Conservation (phyloP, 2,329 filamentous ascomycete genomes). For the Fonsecaea nubica region DNA sequence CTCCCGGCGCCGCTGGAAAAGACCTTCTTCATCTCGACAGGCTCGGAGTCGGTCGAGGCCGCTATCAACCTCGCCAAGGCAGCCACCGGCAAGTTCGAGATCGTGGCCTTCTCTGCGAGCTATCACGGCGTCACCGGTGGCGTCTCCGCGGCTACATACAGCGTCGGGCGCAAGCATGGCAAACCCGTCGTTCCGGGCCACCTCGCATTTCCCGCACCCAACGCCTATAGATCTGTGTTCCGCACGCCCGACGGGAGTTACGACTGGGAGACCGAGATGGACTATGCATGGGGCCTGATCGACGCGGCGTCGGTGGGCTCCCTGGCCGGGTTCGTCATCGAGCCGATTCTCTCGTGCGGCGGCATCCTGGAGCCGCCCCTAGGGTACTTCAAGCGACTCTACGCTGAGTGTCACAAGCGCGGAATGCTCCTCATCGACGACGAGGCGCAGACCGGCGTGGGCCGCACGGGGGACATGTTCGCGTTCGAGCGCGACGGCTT, state of each 20-base stretch:
- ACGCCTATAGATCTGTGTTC: conserved; percentile 68
- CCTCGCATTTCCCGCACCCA: conserved; percentile 58
- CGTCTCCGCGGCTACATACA: conserved; percentile 61
- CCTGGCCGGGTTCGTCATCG: conserved; percentile 67
- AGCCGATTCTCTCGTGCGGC: conserved; percentile 64
- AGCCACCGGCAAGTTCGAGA: conserved; percentile 69
- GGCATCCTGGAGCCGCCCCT: conserved; percentile 66
- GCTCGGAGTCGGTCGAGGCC: conserved; percentile 65
- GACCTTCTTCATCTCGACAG: conserved; percentile 65
- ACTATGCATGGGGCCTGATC: conserved; percentile 67
- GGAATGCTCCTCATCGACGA: conserved; percentile 66
- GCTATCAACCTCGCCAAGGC: conserved; percentile 69
- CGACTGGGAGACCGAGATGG: conserved; percentile 70
- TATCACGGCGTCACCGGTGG: conserved; percentile 68
- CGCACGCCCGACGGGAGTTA: conserved; percentile 64
- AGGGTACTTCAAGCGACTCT: conserved; percentile 65
- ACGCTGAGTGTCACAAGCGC: conserved; percentile 59
- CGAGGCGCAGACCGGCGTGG: conserved; percentile 66
- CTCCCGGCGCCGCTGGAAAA: conserved; percentile 60
- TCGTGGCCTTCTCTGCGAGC: conserved; percentile 64
- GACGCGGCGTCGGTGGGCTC: conserved; percentile 66
- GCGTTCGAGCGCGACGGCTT: conserved; percentile 63
- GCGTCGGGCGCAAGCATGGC: conserved; percentile 57
- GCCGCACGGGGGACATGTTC: conserved; percentile 64
- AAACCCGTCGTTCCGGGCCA: conserved; percentile 45